phyloP scores from a whole-genome alignment of 345 rosid species.

The Populus davidiana region DNA sequence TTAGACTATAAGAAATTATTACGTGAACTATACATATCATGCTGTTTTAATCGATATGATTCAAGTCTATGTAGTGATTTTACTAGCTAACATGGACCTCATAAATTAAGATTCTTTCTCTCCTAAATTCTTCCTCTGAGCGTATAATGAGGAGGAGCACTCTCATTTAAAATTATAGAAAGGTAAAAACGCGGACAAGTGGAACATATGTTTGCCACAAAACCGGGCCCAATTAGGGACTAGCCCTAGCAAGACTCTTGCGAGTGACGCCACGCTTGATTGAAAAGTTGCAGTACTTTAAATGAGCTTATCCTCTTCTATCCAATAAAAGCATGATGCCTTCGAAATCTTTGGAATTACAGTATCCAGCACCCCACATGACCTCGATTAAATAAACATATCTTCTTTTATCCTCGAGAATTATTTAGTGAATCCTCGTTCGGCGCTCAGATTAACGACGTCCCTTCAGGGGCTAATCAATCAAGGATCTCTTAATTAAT shows the following conservation, averaged over 20 bases:
- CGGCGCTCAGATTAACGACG: background rate
- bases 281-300: background rate
- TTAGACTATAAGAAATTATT: no score
- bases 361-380: background rate
- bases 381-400: background rate
- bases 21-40: no score
- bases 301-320: slow-evolving; percentile 10
- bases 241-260: background rate
- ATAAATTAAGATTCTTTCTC: no score
- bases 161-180: background rate
- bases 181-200: background rate
- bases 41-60: no score
- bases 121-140: no score
- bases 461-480: background rate
- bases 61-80: no score
- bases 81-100: no score
- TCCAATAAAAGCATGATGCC: background rate
- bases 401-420: background rate
- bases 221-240: background rate
- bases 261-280: background rate
- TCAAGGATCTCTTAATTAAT: background rate
- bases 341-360: no score
- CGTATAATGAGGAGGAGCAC: no score
- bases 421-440: background rate
- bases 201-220: background rate